Evolutionary conservation across 2,329 filamentous ascomycete genomes (phyloP).

Genomic region (Trichophyton schoenleinii): DNA sequence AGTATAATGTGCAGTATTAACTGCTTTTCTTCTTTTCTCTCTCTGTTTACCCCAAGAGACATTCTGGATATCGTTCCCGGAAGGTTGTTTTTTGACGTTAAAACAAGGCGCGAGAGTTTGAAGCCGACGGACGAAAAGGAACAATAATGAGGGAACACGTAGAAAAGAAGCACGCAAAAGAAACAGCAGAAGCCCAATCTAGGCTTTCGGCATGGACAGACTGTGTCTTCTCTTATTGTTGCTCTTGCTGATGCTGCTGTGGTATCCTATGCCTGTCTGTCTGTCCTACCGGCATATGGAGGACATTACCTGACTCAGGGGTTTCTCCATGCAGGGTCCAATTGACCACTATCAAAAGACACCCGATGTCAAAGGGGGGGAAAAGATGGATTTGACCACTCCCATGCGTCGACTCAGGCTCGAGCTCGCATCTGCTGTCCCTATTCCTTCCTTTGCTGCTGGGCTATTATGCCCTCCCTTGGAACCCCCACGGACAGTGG

Average conservation of each 20-base stretch:
- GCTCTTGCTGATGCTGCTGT: too few relatives aligned
- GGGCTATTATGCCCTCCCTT: too few relatives aligned
- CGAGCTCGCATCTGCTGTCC: too few relatives aligned
- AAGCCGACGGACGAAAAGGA: not conserved
- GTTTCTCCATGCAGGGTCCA: not conserved
- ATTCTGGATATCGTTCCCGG: not conserved
- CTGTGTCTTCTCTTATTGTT: too few relatives aligned
- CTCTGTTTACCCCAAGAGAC: not conserved
- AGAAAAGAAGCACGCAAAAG: not conserved
- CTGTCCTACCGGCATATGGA: not conserved
- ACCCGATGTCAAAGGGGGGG: not conserved
- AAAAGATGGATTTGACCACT: not conserved
- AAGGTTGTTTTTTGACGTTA: slow-evolving; percentile 4
- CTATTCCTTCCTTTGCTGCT: too few relatives aligned
- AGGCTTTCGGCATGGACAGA: not conserved
- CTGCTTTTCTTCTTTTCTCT: not conserved
- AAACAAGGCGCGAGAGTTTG: not conserved
- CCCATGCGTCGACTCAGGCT: too few relatives aligned
- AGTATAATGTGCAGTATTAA: not conserved
- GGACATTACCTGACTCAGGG: not conserved
- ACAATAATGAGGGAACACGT: not conserved
- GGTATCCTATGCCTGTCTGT: not conserved
- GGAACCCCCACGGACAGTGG: not conserved
- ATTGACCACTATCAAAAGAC: not conserved
- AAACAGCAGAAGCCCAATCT: not conserved